phyloP scores from a whole-genome alignment of 192 early-diverging fungal species.

The Kappamyces sp. region DNA sequence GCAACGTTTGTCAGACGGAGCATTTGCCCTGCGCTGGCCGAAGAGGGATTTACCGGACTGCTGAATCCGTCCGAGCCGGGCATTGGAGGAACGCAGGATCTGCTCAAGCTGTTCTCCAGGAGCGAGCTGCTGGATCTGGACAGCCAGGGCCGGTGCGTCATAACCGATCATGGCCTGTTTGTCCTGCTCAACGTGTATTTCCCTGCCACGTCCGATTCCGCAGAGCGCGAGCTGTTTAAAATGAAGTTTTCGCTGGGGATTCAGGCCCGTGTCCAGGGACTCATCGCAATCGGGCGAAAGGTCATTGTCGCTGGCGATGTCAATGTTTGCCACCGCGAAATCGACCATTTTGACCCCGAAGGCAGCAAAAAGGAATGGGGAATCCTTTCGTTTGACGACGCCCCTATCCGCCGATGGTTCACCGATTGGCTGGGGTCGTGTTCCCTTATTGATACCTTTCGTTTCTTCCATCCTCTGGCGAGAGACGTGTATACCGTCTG shows the following conservation, averaged over 20 bases:
- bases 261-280: slow-evolving; percentile 1
- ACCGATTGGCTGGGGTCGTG: slow-evolving; percentile 54
- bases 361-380: slow-evolving; percentile 48
- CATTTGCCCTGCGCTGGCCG: slow-evolving; percentile 48
- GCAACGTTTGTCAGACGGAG: slow-evolving; percentile 50
- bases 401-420: slow-evolving; percentile 59
- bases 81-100: slow-evolving; percentile 22
- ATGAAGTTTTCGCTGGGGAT: slow-evolving; percentile 27
- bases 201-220: slow-evolving; percentile 12
- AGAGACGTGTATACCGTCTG: slow-evolving; percentile 55
- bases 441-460: slow-evolving; percentile 59
- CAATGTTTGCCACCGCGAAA: slow-evolving; percentile 55
- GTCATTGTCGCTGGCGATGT: slow-evolving; percentile 34
- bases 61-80: slow-evolving; percentile 14
- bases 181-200: slow-evolving; percentile 61
- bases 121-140: slow-evolving; percentile 50
- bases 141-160: slow-evolving; percentile 62
- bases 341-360: slow-evolving; percentile 71
- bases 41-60: slow-evolving; percentile 64
- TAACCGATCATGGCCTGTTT: slow-evolving; percentile 69
- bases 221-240: slow-evolving; percentile 20
- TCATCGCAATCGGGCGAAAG: slow-evolving; percentile 15
- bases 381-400: slow-evolving; percentile 48
- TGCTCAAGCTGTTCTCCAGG: slow-evolving; percentile 23
- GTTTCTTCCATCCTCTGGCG: slow-evolving; percentile 53